phyloP scores from a whole-genome alignment of 805 yeast genomes.

The Metschnikowia dekortorum region DNA sequence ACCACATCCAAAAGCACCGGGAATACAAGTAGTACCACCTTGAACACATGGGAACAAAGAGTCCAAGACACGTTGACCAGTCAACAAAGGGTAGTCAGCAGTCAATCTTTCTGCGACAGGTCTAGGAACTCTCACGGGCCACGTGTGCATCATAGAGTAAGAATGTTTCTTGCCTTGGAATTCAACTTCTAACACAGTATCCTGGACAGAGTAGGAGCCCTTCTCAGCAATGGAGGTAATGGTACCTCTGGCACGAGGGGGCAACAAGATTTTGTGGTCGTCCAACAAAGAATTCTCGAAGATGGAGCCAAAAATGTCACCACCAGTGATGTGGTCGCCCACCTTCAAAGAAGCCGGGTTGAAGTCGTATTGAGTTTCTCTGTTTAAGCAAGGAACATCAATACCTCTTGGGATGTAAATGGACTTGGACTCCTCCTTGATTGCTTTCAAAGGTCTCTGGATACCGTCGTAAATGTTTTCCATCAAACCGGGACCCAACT shows the following conservation, averaged over 20 bases:
- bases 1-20: slow-evolving; percentile 99
- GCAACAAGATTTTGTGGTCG: slow-evolving; percentile 91
- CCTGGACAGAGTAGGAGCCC: slow-evolving; percentile 90
- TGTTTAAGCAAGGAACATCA: slow-evolving; percentile 90
- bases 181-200: slow-evolving; percentile 87
- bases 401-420: slow-evolving; percentile 99
- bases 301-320: slow-evolving; percentile 92
- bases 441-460: slow-evolving; percentile 96
- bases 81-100: slow-evolving; percentile 91
- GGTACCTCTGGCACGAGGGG: slow-evolving; percentile 99
- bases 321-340: slow-evolving; percentile 98
- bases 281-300: slow-evolving; percentile 89
- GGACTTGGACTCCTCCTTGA: slow-evolving; percentile 80
- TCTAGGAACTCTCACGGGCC: slow-evolving; percentile 99
- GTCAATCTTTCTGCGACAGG: slow-evolving; percentile 93
- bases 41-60: slow-evolving; percentile 98
- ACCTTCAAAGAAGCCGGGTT: slow-evolving; percentile 73
- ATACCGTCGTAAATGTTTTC: slow-evolving; percentile 99
- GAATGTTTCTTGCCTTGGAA: slow-evolving; percentile 79
- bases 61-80: slow-evolving; percentile 98
- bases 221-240: slow-evolving; percentile 82
- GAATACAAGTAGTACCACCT: slow-evolving; percentile 99
- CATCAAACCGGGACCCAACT: slow-evolving; percentile 98
- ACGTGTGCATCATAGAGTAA: slow-evolving; percentile 94
- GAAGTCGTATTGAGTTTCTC: slow-evolving; percentile 80